phyloP scores from a whole-genome alignment of 768 basidiomycete genomes.

The Amyloporia xantha region DNA sequence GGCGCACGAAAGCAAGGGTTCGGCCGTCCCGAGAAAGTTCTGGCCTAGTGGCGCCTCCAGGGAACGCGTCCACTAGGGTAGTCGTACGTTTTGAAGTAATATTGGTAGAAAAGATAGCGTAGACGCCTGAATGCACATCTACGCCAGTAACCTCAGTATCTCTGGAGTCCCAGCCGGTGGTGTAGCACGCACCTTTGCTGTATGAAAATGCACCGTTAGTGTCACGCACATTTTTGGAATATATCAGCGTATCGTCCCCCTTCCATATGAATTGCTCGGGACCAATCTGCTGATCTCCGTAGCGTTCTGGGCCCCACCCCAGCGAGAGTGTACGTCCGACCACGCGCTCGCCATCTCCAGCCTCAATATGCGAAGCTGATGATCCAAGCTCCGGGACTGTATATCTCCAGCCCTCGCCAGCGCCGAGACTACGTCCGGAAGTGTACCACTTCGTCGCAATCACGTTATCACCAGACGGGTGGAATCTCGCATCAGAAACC shows the following conservation, averaged over 20 bases:
- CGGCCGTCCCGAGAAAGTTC: slow-evolving; percentile 62
- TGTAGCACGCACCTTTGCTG: slow-evolving; percentile 60
- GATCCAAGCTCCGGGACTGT: slow-evolving; percentile 31
- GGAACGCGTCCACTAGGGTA: slow-evolving; percentile 46
- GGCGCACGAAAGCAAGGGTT: slow-evolving; percentile 69
- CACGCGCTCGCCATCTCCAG: slow-evolving; percentile 45
- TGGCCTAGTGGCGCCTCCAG: slow-evolving; percentile 70
- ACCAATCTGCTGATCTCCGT: slow-evolving; percentile 66
- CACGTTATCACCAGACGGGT: slow-evolving; percentile 54
- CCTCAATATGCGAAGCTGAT: slow-evolving; percentile 18
- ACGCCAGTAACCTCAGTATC: too few relatives aligned
- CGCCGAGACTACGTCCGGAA: slow-evolving; percentile 53
- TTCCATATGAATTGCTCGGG: slow-evolving; percentile 66
- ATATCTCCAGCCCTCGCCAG: slow-evolving; percentile 72
- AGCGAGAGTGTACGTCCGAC: slow-evolving; percentile 49
- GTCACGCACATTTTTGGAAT: slow-evolving; percentile 58
- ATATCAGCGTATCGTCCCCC: slow-evolving; percentile 52
- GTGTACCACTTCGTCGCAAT: slow-evolving; percentile 81
- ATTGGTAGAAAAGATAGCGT: slow-evolving; percentile 64
- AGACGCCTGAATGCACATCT: slow-evolving; percentile 70
- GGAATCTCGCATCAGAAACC: slow-evolving; percentile 65
- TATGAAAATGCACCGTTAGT: slow-evolving; percentile 41
- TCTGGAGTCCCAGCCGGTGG: too few relatives aligned
- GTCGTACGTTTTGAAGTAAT: slow-evolving; percentile 47
- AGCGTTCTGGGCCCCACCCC: slow-evolving; percentile 55